A percentile compares a stretch with the other conserved stretches of the same genome.
These are phyloP conservation scores for Vitis labrusca DNA, from an alignment of 164 flowering plant species.

Conservation along the genomic window DNA sequence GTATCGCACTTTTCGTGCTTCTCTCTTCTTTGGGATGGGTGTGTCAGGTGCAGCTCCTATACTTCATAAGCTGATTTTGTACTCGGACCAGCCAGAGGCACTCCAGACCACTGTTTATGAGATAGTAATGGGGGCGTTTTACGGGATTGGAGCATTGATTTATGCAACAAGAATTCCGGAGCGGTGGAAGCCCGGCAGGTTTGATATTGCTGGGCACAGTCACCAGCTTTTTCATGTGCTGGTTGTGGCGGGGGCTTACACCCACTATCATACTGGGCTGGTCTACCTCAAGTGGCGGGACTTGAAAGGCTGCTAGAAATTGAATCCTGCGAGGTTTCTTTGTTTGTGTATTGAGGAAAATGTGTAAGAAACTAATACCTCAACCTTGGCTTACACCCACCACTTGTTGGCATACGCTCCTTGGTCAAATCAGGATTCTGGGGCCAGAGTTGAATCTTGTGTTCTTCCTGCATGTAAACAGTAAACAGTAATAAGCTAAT, in stretches of 20 bases:
- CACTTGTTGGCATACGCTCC: no score
- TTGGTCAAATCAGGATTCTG: no score
- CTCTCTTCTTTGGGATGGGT: constrained; percentile 33
- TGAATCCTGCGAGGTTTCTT: background rate
- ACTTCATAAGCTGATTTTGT: constrained; percentile 24
- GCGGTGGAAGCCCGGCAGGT: constrained; percentile 38
- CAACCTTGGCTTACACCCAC: no score
- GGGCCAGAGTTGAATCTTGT: no score
- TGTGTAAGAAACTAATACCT: no score
- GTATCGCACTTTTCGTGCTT: constrained; percentile 23
- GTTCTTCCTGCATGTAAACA: no score
- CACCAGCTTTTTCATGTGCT: constrained; percentile 37
- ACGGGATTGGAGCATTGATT: constrained; percentile 29
- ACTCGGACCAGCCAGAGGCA: constrained; percentile 21
- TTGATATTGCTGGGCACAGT: constrained; percentile 41
- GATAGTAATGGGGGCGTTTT: constrained; percentile 23
- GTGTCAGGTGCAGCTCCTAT: constrained; percentile 26
- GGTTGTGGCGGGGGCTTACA: constrained; percentile 34
- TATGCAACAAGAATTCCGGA: constrained; percentile 34
- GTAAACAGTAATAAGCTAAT: no score
- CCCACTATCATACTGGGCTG: constrained; percentile 29
- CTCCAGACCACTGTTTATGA: constrained; percentile 28
- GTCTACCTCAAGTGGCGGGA: constrained; percentile 30
- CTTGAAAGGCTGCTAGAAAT: constrained; percentile 20
- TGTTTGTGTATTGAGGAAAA: no score